Percentiles rank a stretch among this genome's conserved stretches.
Evolutionary conservation across 2,329 filamentous ascomycete species (phyloP).

Genomic region (Microdochium paspali): DNA sequence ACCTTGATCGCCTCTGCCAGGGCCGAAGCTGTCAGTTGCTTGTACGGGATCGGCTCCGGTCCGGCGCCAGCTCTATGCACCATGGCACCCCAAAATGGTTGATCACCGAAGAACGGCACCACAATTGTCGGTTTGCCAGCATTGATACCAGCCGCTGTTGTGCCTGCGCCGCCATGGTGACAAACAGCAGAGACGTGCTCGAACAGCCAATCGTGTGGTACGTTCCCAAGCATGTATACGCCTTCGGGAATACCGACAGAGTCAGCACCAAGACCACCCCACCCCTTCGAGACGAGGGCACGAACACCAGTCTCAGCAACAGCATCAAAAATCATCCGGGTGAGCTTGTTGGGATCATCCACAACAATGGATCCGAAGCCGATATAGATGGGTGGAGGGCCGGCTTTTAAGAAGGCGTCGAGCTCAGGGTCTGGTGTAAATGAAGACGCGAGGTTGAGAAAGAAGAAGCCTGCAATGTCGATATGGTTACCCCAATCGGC

Average conservation of each 20-base stretch:
- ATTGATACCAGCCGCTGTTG: constrained; percentile 77
- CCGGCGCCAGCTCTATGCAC: constrained; percentile 64
- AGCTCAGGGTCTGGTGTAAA: constrained; percentile 21
- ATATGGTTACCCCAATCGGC: constrained; percentile 44
- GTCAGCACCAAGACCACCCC: constrained; percentile 75
- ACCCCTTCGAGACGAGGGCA: constrained; percentile 77
- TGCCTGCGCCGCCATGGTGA: constrained; percentile 82
- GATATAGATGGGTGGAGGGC: constrained; percentile 42
- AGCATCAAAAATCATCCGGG: constrained; percentile 34
- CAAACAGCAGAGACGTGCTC: constrained; percentile 72
- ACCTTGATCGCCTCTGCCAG: constrained; percentile 55
- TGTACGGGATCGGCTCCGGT: constrained; percentile 59
- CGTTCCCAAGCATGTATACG: constrained; percentile 76
- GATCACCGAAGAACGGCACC: constrained; percentile 80
- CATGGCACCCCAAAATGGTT: constrained; percentile 77
- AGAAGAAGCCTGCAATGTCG: constrained; percentile 43
- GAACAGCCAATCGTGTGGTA: constrained; percentile 86
- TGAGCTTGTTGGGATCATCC: constrained; percentile 34
- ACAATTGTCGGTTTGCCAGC: constrained; percentile 73
- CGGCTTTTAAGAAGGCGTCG: constrained; percentile 31
- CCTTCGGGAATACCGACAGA: constrained; percentile 60
- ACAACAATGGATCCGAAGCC: constrained; percentile 49
- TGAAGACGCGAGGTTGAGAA: constrained; percentile 31
- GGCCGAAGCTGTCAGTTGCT: constrained; percentile 55
- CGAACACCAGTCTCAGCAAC: constrained; percentile 43